Percentiles rank a stretch among this genome's conserved stretches.
phyloP scores from a whole-genome alignment of 192 early-diverging fungal genomes.

The Helicostylum pulchrum region DNA sequence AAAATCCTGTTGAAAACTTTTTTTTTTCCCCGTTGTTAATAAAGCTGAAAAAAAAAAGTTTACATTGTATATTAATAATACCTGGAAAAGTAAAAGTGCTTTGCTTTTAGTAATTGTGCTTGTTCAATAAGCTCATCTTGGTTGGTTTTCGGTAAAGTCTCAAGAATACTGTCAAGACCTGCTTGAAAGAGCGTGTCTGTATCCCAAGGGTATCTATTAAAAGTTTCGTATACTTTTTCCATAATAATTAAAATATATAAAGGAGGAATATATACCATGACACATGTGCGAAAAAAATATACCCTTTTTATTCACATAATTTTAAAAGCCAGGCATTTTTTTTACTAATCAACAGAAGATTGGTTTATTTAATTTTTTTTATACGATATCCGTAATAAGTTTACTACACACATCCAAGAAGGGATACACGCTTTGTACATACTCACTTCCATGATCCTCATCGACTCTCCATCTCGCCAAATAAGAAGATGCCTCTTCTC shows the following conservation, averaged over 20 bases:
- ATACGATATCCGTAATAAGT: conserved; percentile 89
- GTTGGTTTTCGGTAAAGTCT: not conserved
- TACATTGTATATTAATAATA: too few species aligned
- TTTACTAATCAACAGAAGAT: not conserved
- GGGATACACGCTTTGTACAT: conserved; percentile 50
- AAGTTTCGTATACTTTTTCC: not conserved
- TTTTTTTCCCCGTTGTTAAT: not conserved
- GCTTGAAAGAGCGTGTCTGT: conserved; percentile 21
- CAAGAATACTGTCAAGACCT: conserved; percentile 2
- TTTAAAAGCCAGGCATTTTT: too few species aligned
- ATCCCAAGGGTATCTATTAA: conserved; percentile 20
- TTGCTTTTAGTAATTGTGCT: conserved; percentile 23
- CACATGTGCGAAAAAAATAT: too few species aligned
- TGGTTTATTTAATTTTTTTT: conserved; percentile 6
- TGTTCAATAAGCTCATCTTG: not conserved
- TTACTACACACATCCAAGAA: conserved; percentile 95
- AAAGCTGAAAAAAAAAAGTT: too few species aligned
- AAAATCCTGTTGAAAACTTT: conserved; percentile 35
- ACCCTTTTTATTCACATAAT: too few species aligned
- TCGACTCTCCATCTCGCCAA: not conserved
- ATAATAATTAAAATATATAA: too few species aligned
- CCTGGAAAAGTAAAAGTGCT: conserved; percentile 34
- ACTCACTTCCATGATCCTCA: conserved; percentile 6
- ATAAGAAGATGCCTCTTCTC: not conserved
- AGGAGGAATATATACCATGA: too few species aligned